Evolutionary conservation across 371 early-diverging fungal species (phyloP).

Genomic region (Mucor racemosus): DNA sequence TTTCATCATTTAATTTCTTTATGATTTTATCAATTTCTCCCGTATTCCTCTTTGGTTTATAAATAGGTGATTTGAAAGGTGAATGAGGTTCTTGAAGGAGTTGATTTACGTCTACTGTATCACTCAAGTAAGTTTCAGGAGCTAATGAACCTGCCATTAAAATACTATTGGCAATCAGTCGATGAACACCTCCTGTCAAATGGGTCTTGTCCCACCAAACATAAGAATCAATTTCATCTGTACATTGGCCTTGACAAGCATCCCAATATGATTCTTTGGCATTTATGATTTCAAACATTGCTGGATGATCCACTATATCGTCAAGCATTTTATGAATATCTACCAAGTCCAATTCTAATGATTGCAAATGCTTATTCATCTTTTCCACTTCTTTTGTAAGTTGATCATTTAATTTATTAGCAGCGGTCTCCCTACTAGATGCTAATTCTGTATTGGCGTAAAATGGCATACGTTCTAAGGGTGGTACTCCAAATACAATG

Average conservation of each 20-base stretch:
- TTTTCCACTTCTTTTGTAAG: conserved; percentile 30
- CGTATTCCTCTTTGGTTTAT: conserved; percentile 29
- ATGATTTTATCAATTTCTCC: conserved; percentile 36
- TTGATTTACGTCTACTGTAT: conserved; percentile 18
- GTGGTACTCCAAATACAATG: conserved; percentile 42
- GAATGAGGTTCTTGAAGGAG: conserved; percentile 16
- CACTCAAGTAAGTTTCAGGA: conserved; percentile 22
- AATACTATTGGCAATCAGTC: conserved; percentile 47
- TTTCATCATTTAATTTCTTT: conserved; percentile 27
- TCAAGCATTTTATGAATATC: conserved; percentile 35
- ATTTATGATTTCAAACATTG: conserved; percentile 40
- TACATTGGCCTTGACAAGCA: conserved; percentile 46
- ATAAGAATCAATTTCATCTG: conserved; percentile 38
- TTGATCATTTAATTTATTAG: conserved; percentile 31
- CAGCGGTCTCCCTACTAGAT: conserved; percentile 25
- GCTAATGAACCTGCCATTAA: conserved; percentile 40
- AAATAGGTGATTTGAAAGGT: conserved; percentile 33
- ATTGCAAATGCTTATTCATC: conserved; percentile 35
- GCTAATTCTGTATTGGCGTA: conserved; percentile 25
- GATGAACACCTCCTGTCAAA: conserved; percentile 53
- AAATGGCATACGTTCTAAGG: conserved; percentile 46
- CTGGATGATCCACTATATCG: conserved; percentile 38
- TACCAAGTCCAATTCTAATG: conserved; percentile 39
- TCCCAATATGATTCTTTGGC: conserved; percentile 48
- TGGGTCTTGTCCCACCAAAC: conserved; percentile 57